phyloP scores from a whole-genome alignment of 176 grass and related monocot species.

The Areca catechu region DNA sequence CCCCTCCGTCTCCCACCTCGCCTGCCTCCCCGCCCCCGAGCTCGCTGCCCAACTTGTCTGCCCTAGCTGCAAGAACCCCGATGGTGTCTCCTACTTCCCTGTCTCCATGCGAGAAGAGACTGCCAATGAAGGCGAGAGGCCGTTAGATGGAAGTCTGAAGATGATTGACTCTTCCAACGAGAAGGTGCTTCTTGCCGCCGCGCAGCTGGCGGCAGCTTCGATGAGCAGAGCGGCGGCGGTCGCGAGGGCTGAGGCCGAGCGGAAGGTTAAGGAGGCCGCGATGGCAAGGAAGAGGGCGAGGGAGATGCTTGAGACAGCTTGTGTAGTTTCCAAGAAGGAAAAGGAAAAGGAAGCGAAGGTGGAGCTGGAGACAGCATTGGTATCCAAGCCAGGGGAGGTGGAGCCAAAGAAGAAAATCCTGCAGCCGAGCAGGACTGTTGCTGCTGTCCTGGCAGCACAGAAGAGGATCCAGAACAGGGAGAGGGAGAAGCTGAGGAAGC shows the following conservation, averaged over 20 bases:
- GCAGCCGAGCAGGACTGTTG: too few species aligned
- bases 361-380: neutral
- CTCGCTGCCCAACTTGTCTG: constrained; percentile 31
- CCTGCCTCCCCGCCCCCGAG: constrained; percentile 29
- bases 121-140: too few species aligned
- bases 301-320: constrained; percentile 49
- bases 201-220: constrained; percentile 44
- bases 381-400: neutral
- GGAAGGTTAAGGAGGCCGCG: constrained; percentile 50
- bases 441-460: too few species aligned
- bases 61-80: constrained; percentile 35
- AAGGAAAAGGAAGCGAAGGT: constrained; percentile 30
- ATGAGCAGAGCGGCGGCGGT: constrained; percentile 35
- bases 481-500: constrained; percentile 38
- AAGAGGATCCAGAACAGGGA: constrained; percentile 8
- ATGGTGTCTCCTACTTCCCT: constrained; percentile 27
- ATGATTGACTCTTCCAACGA: constrained; percentile 26
- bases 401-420: too few species aligned
- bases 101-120: neutral
- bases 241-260: constrained; percentile 48
- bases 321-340: constrained; percentile 15
- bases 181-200: constrained; percentile 60
- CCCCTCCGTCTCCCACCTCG: constrained; percentile 43
- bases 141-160: neutral
- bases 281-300: constrained; percentile 46